Evolutionary conservation across 768 basidiomycete genomes (phyloP).

Genomic region (Tephrocybe sp.): DNA sequence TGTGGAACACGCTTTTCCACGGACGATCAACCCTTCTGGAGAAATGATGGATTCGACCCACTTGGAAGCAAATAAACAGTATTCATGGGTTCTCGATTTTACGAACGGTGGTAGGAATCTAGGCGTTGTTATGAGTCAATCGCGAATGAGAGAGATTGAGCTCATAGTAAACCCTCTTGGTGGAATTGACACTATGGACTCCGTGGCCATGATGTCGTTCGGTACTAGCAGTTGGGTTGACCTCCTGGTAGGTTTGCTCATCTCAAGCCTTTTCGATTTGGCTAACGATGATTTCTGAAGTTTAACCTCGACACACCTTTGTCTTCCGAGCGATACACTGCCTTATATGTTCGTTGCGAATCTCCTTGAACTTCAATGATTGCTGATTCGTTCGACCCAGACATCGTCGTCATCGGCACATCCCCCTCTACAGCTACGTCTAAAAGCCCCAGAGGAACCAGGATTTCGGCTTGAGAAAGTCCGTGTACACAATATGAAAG

Average conservation of each 20-base stretch:
- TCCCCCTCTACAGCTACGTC: constrained; percentile 66
- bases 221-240: constrained; percentile 64
- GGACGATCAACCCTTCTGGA: constrained; percentile 29
- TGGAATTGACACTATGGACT: constrained; percentile 38
- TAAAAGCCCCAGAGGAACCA: constrained; percentile 69
- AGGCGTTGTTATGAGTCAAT: constrained; percentile 73
- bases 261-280: background rate
- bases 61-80: constrained; percentile 20
- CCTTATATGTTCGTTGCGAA: constrained; percentile 59
- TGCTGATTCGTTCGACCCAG: constrained; percentile 32
- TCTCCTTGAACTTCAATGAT: background rate
- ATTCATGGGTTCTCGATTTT: constrained; percentile 73
- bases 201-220: constrained; percentile 43
- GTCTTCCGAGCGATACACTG: constrained; percentile 63
- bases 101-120: constrained; percentile 47
- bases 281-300: constrained; percentile 31
- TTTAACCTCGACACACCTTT: constrained; percentile 46
- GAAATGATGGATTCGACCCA: constrained; percentile 18
- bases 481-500: constrained; percentile 67
- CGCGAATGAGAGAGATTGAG: constrained; percentile 72
- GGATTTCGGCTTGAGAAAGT: constrained; percentile 72
- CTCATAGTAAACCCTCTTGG: constrained; percentile 55
- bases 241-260: constrained; percentile 43
- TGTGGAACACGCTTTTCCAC: constrained; percentile 52
- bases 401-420: constrained; percentile 62